Evolutionary conservation across 129 eudicot genomes (phyloP), one percentile per base, ranked within the genome.

Genomic region (Solidago caesia): DNA sequence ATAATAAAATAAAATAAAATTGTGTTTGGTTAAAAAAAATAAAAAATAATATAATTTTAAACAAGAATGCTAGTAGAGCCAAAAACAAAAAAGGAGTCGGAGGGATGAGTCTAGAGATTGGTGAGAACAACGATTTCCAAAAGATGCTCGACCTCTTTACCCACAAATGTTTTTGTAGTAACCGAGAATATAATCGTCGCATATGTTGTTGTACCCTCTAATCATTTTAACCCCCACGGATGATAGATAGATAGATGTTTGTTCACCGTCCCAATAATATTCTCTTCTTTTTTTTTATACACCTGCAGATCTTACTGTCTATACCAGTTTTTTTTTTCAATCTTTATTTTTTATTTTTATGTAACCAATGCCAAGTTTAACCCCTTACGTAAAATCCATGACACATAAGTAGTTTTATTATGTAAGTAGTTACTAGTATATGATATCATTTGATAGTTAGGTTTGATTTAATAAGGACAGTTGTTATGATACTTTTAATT

Each of bases 141-240:
- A 78, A 78, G 77, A 78, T 78, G 82, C 82, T 33, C 39, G 39
- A 1, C 25, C 68, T 63, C 47, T 6, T 61, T 61, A 42, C 29
- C 44, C 44, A 29, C 67, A 1, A 63, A 63, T 8, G 47, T 63
- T 63, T 63, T 78, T 63, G 82, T 71, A 44, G 66, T 64, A 78
- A 65, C 65, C 82, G 71, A 78, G 58, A 27, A 25, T 26, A 71
- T 43, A 43, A 53, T 71, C 82, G 82, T 78, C 82, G 65, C 77
- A 71, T 71, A 51, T 78, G 82, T 51, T 78, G 82, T 78, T 78
- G 82, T 78, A 71, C 77, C 66, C 82, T 55, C 61, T 71, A 43
- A 71, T 78, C 82, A 78, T 78, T 71, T 78, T 78, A 71, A 78
- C 52, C 82, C 82, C 82, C 77, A 78, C 82, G 77, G 82, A 71